Base-by-base conservation (phyloP, 2,329 filamentous ascomycete genomes). In the Lithohypha guttulata region DNA sequence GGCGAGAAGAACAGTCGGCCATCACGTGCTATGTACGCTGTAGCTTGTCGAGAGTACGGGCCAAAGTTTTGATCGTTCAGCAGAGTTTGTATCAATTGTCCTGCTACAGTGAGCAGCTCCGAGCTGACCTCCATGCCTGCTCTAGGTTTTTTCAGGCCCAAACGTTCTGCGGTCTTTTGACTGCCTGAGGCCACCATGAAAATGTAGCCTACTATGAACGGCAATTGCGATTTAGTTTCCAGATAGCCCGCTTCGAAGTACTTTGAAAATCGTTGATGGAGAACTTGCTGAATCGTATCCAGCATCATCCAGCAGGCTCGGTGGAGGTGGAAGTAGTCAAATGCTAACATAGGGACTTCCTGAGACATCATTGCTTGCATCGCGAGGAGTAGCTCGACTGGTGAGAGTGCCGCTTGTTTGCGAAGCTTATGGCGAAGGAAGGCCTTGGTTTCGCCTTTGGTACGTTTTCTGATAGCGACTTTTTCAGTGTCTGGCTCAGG, bases 281-380 rank as follows among this genome's bases (percentile, higher is more conserved):
- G 6, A 10, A n/a, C 28, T 17, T 38, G n/a, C 7, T 54, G 55
- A 3, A 65, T 44, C 1, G 27, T 17, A 2, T 57, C 52, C 7
- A 70, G 55, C 2, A 65, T 32, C 10, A 42, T 43, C 63, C 63
- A 69, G 51, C 59, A 63, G n/a, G 30, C 38, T 2, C 58, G 56
- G 44, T 68, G 66, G 42, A 70, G 47, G 4, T 31, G 10, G 20
- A 66, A 44, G 39, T 65, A 64, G n/a, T 65, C 61, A 34, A 66
- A 63, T 0, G 76, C 45, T 3, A 65, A 35, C 42, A 64, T 59
- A 1, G 59, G 3, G 0, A 53, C 39, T 43, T 69, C 66, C 5
- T 45, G 50, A 1, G 63, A 48, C 2, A 69, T 51, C 0, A 59
- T 51, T 8, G 57, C 42, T 2, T 50, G 46, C 2, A 68, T 52